Percentiles rank a stretch among this genome's conserved stretches.
phyloP scores from a whole-genome alignment of 106 monocot genomes.

The Iris macrosiphon region DNA sequence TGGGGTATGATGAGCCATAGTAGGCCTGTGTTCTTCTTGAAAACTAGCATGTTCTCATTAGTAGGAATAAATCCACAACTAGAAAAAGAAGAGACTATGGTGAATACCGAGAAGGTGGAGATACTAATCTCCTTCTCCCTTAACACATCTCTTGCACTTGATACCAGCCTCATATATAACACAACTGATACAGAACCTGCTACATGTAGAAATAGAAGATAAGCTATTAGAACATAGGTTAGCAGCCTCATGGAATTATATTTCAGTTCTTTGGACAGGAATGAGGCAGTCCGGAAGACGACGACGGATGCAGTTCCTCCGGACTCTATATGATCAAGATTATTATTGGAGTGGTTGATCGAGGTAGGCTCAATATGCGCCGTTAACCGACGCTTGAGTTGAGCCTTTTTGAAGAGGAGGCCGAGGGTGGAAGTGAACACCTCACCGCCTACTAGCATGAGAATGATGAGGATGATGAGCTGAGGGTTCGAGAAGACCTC shows the following conservation, averaged over 20 bases:
- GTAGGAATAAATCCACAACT: conserved; percentile 40
- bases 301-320: not conserved
- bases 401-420: conserved; percentile 10
- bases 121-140: conserved; percentile 19
- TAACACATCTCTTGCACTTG: not conserved
- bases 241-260: not conserved
- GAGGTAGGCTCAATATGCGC: no score
- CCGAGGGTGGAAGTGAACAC: conserved; percentile 27
- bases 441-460: conserved; percentile 57
- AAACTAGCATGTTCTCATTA: conserved; percentile 55
- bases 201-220: conserved; percentile 15
- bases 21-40: conserved; percentile 35
- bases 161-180: conserved; percentile 1
- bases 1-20: conserved; percentile 29
- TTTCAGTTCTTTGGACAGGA: not conserved
- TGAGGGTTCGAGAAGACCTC: conserved; percentile 53
- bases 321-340: no score
- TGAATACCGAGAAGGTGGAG: conserved; percentile 23
- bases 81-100: conserved; percentile 27
- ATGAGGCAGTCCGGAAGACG: not conserved
- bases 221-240: conserved; percentile 13
- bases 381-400: not conserved
- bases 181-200: not conserved
- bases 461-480: conserved; percentile 25
- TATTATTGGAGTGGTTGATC: no score